Conservation (phyloP, 2,329 filamentous ascomycete species). For the Colletotrichum cuscutae region DNA sequence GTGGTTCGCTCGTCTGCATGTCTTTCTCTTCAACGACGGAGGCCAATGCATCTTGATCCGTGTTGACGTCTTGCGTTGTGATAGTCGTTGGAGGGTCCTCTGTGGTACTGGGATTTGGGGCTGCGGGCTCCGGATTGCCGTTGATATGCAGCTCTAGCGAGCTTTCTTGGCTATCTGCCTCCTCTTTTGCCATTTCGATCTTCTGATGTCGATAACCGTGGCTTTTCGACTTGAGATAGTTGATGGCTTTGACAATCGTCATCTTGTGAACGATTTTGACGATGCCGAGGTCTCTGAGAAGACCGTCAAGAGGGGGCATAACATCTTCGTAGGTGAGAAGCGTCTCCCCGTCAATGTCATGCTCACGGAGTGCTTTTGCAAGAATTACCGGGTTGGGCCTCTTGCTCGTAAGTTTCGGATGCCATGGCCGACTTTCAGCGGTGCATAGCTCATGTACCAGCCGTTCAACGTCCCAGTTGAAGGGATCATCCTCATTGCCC, state of each 20-base stretch:
- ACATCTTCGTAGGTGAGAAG: constrained; percentile 68
- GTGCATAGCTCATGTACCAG: constrained; percentile 75
- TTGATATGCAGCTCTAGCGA: constrained; percentile 5
- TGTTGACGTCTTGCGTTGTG: not conserved
- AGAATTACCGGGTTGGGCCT: constrained; percentile 65
- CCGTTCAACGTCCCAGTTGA: constrained; percentile 75
- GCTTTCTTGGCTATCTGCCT: not conserved
- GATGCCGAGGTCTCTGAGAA: constrained; percentile 66
- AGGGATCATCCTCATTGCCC: constrained; percentile 69
- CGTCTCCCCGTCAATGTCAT: constrained; percentile 73
- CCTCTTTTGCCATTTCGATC: not conserved
- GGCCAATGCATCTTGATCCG: not conserved
- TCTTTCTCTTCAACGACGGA: not conserved
- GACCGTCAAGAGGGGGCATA: constrained; percentile 56
- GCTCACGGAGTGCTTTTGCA: constrained; percentile 64
- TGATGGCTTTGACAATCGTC: constrained; percentile 67
- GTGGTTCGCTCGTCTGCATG: constrained; percentile 21
- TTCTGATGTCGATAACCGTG: constrained; percentile 31
- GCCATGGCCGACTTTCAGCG: constrained; percentile 57
- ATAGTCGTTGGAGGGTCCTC: not conserved
- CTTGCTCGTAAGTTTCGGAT: constrained; percentile 44
- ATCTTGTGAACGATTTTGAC: constrained; percentile 66
- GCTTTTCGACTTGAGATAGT: constrained; percentile 35
- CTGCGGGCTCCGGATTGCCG: not conserved
- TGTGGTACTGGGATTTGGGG: not conserved